These are phyloP conservation scores for Quercus gilva DNA, from an alignment of 306 rosid genomes.

Conservation along the genomic window DNA sequence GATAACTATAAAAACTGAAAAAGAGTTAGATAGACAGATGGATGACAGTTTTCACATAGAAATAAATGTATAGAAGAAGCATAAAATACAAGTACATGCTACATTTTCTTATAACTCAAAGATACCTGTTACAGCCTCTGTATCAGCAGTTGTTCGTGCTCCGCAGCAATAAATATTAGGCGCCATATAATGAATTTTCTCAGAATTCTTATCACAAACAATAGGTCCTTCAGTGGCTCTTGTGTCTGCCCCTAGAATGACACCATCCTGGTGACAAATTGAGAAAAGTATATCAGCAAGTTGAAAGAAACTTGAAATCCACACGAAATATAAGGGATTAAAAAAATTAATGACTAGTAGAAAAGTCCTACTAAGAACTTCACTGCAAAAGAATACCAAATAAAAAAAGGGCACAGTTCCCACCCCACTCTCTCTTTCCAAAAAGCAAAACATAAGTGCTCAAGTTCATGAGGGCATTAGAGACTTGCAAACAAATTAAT, in stretches of 20 bases:
- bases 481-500: background rate
- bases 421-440: too few relatives aligned
- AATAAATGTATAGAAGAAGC: background rate
- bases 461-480: too few relatives aligned
- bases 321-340: background rate
- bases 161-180: conserved; percentile 66
- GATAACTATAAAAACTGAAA: background rate
- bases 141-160: conserved; percentile 69
- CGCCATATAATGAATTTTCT: conserved; percentile 60
- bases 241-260: conserved; percentile 63
- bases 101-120: background rate
- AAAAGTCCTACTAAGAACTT: background rate
- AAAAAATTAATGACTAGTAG: background rate
- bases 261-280: conserved; percentile 42
- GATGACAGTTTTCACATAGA: background rate
- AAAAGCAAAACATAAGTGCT: background rate
- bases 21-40: background rate
- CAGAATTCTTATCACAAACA: conserved; percentile 51
- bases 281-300: background rate
- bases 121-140: conserved; percentile 67
- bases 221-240: conserved; percentile 59
- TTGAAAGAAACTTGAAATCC: background rate
- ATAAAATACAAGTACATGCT: background rate
- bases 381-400: background rate
- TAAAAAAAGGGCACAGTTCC: background rate